A percentile compares a stretch with the other conserved stretches of the same genome.
Evolutionary conservation across 2,329 filamentous ascomycete genomes (phyloP).

Genomic region (Xylariaceae sp.): DNA sequence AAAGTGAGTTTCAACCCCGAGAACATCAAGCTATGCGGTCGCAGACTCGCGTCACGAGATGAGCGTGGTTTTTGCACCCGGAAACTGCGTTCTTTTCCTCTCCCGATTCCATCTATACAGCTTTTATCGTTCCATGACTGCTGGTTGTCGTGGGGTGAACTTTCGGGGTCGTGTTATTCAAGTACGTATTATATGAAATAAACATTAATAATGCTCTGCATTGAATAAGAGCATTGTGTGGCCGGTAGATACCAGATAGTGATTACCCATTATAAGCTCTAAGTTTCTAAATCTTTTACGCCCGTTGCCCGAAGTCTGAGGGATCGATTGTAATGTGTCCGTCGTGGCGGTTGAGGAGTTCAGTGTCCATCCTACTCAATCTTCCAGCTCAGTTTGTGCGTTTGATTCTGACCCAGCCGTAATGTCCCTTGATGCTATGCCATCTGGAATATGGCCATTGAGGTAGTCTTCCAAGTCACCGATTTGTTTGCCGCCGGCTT

Average conservation of each 20-base stretch:
- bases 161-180: too few species aligned
- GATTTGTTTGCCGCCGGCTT: slow-evolving; percentile 70
- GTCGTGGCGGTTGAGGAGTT: background rate
- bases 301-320: background rate
- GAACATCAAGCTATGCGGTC: too few species aligned
- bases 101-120: too few species aligned
- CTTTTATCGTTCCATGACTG: too few species aligned
- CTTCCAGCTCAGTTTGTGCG: background rate
- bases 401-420: background rate
- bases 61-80: too few species aligned
- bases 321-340: background rate
- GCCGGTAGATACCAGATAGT: background rate
- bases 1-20: too few species aligned
- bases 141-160: too few species aligned
- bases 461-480: slow-evolving; percentile 87
- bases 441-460: slow-evolving; percentile 50
- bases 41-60: too few species aligned
- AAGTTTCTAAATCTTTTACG: background rate
- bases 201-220: background rate
- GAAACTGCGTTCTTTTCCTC: too few species aligned
- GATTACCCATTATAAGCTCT: background rate
- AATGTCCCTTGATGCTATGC: slow-evolving; percentile 16
- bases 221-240: background rate
- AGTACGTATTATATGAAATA: background rate
- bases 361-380: background rate